These are phyloP conservation scores for Coniochaeta pulveracea DNA, from an alignment of 2,329 filamentous ascomycete species.

Conservation along the genomic window DNA sequence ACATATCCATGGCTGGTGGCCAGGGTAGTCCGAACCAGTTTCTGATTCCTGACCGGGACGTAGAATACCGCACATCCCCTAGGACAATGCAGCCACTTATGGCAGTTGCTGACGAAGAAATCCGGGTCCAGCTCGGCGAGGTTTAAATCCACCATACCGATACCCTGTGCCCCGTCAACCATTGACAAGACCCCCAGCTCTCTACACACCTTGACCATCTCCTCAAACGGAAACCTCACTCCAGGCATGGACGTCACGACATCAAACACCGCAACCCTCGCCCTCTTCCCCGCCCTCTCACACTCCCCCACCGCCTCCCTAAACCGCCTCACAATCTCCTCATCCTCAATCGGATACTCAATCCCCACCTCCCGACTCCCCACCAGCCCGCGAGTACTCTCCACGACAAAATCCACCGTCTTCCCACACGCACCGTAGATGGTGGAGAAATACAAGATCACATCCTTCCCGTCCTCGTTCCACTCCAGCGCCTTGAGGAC, in stretches of 20 bases:
- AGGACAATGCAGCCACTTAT: constrained; percentile 83
- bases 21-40: constrained; percentile 59
- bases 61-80: constrained; percentile 74
- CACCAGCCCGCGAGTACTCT: constrained; percentile 42
- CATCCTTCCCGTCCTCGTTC: constrained; percentile 58
- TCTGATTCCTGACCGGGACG: constrained; percentile 66
- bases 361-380: constrained; percentile 44
- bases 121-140: constrained; percentile 59
- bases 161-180: constrained; percentile 75
- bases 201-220: constrained; percentile 50
- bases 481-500: constrained; percentile 67
- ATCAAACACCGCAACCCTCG: constrained; percentile 66
- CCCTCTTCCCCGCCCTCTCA: constrained; percentile 44
- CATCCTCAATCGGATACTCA: constrained; percentile 59
- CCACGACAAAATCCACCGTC: constrained; percentile 58
- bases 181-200: constrained; percentile 59
- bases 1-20: constrained; percentile 74
- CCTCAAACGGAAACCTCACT: constrained; percentile 67
- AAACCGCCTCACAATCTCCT: constrained; percentile 52
- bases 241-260: constrained; percentile 70
- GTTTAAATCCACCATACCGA: constrained; percentile 69
- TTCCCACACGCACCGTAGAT: constrained; percentile 72
- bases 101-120: constrained; percentile 78
- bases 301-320: constrained; percentile 41
- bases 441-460: constrained; percentile 68